A percentile compares a stretch with the other conserved stretches of the same genome.
Evolutionary conservation across 768 basidiomycete genomes (phyloP).

Genomic region (Phanerochaete sordida): DNA sequence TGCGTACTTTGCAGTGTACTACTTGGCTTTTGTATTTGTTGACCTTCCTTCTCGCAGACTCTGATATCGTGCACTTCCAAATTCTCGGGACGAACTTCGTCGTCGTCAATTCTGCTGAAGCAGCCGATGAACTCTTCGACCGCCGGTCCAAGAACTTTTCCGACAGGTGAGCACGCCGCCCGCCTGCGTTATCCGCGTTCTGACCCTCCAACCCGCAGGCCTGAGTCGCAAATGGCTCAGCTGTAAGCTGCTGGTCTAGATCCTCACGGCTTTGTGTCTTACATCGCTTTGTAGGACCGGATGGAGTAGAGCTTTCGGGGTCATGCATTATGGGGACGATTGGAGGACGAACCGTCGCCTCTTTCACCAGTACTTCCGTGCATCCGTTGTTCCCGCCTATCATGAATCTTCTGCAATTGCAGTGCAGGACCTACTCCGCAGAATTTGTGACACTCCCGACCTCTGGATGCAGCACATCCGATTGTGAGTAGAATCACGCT

Average conservation of each 20-base stretch:
- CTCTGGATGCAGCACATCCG: neutral
- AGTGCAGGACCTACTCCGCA: neutral
- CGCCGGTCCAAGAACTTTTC: conserved; percentile 24
- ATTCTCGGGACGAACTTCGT: conserved; percentile 21
- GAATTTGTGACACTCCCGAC: no score
- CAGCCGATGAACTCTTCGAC: conserved; percentile 21
- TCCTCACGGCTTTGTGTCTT: neutral
- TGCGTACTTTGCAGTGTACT: neutral
- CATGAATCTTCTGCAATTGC: neutral
- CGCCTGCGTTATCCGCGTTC: neutral
- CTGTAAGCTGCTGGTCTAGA: conserved; percentile 1
- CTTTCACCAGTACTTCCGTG: conserved; percentile 10
- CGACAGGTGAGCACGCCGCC: neutral
- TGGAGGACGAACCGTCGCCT: conserved; percentile 4
- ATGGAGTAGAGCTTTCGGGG: conserved; percentile 3
- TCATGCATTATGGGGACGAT: conserved; percentile 5
- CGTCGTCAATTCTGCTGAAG: conserved; percentile 19
- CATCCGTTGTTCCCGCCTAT: neutral
- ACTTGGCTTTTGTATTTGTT: no score
- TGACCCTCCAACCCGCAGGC: neutral
- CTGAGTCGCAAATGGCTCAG: neutral
- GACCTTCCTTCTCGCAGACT: neutral
- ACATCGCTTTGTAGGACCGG: neutral
- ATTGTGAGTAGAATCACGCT: neutral
- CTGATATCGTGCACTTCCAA: conserved; percentile 21